Evolutionary conservation across 495 filamentous ascomycete genomes (phyloP), one percentile per base, ranked within the genome.

Genomic region (Bacidia rubella): DNA sequence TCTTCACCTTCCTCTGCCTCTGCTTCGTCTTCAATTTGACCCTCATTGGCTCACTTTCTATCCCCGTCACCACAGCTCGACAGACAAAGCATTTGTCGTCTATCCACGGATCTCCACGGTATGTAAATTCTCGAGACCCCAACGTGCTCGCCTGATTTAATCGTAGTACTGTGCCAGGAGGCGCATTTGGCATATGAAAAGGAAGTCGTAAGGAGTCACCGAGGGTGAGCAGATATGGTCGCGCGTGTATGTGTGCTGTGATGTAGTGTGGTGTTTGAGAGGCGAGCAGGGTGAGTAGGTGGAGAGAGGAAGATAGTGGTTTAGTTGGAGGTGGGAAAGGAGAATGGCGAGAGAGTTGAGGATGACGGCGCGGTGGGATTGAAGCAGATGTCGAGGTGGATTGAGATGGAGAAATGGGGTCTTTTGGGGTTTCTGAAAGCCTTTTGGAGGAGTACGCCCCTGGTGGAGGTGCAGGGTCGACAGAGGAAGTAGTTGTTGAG

Each of bases 1-100:
- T 73, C 72, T 80, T 85, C 11, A 79, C 74, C 60, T 80, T 79
- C 63, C 93, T 73, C 62, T 82, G 77, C 71, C 92, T 80, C 68
- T 81, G 67, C 80, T 96, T 96, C 61, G 85, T 97, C 85, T 97
- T 97, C 74, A 88, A 77, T 71, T 86, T 85, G 52, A 86, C 64
- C 53, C 87, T 71, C 75, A 95, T 66, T 42, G 93, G 93, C 75
- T 97, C 92, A 27, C 75, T 69, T 67, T 97, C 94, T 25, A 84
- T 79, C 10, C 86, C 89, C 51, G 88, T 74, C n/a, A 97, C 87
- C 38, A 80, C 75, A 2, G 89, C 86, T 46, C 90, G 76, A 67
- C 87, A 95, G 65, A 84, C 81, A 59, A 87, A 98, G 55, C 90
- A 64, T 23, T 76, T 64, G 70, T 89, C 80, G 66, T 97, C 86